Conservation (phyloP, 345 rosid species). For the Sisymbrium altissimum region DNA sequence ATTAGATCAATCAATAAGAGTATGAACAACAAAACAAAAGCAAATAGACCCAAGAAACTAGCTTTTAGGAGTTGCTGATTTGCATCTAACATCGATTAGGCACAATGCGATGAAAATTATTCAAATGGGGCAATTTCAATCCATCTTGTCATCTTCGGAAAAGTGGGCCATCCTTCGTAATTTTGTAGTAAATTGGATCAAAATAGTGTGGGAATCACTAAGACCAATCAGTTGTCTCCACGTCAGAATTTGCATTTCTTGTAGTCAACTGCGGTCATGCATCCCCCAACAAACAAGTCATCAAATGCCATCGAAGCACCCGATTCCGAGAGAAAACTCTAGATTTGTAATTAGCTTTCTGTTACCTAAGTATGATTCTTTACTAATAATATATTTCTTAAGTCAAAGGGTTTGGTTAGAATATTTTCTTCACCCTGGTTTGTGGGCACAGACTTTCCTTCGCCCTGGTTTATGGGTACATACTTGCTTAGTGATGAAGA, state of each 20-base stretch:
- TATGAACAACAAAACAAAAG: too few species aligned
- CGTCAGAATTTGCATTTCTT: neutral
- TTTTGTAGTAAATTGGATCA: neutral
- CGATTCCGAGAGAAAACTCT: neutral
- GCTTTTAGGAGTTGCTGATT: too few species aligned
- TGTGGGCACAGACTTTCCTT: neutral
- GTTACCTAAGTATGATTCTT: conserved; percentile 3
- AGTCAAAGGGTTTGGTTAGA: conserved; percentile 18
- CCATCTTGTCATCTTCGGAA: neutral
- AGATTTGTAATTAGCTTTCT: neutral
- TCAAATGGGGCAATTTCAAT: neutral
- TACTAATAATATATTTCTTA: neutral
- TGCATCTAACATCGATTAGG: too few species aligned
- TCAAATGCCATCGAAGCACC: conserved; percentile 9
- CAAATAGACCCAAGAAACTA: too few species aligned
- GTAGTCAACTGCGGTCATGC: neutral
- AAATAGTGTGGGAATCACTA: neutral
- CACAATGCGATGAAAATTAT: neutral
- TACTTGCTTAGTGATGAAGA: neutral
- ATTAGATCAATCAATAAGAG: too few species aligned
- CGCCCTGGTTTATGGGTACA: neutral
- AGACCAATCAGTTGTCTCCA: neutral
- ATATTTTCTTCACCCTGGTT: neutral
- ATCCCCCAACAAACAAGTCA: conserved; percentile 11
- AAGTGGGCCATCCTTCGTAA: neutral